These are phyloP conservation scores for Hypholoma fasciculare DNA, from an alignment of 768 basidiomycete genomes.

Conservation along the genomic window DNA sequence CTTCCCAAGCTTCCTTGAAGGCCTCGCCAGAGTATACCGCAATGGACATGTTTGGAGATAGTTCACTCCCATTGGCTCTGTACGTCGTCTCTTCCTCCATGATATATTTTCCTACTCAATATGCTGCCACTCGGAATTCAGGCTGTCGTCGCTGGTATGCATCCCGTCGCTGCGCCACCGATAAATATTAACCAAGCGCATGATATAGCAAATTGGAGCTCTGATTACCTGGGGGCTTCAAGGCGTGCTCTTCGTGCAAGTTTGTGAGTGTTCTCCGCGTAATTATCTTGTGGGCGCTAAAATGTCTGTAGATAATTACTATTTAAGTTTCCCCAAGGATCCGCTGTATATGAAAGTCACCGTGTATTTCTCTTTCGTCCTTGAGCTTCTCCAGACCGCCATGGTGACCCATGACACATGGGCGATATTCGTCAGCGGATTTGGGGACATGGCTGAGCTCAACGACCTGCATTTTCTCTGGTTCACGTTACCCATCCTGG, in stretches of 20 bases:
- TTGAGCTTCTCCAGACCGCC: constrained; percentile 30
- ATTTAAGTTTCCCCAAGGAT: constrained; percentile 30
- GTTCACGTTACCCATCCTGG: constrained; percentile 28
- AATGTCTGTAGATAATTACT: constrained; percentile 28
- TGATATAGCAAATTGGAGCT: constrained; percentile 22
- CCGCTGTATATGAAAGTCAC: constrained; percentile 22
- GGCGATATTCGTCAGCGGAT: constrained; percentile 25
- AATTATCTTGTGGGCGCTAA: background rate
- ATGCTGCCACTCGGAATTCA: background rate
- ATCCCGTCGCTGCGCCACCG: background rate
- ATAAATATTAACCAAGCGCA: background rate
- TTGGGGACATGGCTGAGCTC: constrained; percentile 22
- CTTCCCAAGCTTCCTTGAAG: background rate
- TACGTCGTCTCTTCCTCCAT: background rate
- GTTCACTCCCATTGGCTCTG: background rate
- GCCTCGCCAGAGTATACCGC: background rate
- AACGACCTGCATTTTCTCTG: constrained; percentile 25
- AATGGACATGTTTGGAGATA: background rate
- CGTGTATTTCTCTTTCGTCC: constrained; percentile 22
- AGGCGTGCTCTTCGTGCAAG: constrained; percentile 30
- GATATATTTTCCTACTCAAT: background rate
- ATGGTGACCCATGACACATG: constrained; percentile 27
- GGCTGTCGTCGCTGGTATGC: constrained; percentile 3
- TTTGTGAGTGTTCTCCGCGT: constrained; percentile 23
- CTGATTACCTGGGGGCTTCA: constrained; percentile 29